Base-by-base conservation (phyloP, 2,329 filamentous ascomycete species). In the Cadophora sp. region DNA sequence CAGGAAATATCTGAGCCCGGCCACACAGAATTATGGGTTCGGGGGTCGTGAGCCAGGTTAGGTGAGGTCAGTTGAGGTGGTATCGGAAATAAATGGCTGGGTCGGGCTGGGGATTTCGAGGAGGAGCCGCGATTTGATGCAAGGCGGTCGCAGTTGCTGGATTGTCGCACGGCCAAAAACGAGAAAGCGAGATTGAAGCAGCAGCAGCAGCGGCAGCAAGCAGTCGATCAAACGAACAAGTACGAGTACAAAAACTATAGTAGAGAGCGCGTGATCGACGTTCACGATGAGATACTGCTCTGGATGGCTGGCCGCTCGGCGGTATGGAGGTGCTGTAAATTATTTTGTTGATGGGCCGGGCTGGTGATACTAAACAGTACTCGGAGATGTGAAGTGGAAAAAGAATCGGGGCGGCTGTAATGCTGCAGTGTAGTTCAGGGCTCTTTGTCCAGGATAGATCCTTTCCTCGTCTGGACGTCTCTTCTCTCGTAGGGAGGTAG, bases 41-140 rank as follows among this genome's bases (percentile, higher is more conserved):
- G n/a, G 62, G 16, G 16, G 34, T 29, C 22, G 62, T 40, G 40
- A 19, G 64, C 53, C n/a, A 67, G 69, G 64, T 67, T 64, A 67
- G 22, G 24, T 22, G n/a, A 26, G 31, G 55, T 59, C 64, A 67
- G 22, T 40, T 22, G n/a, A 26, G 31, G 55, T 59, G 31, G 56
- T 43, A 59, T 59, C 31, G 56, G 56, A 48, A 62, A 34, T 51
- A 62, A 62, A 62, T 48, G 40, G 58, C 58, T 61, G 37, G 58
- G 58, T 26, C 37, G 22, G 37, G 37, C 40, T 43, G 40, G 40
- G 43, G 43, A 48, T 48, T 48, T 48, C 22, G 56, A 29, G 34
- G 56, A 60, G 56, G 56, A 55, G 51, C 51, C 51, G 51, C 51
- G 51, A 34, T 19, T 27, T 34, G 62, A 50, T 37, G 56, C 34